Percentiles rank a stretch among this genome's conserved stretches.
Conservation (phyloP, 2,329 filamentous ascomycete genomes). For the Cytospora leucostoma region DNA sequence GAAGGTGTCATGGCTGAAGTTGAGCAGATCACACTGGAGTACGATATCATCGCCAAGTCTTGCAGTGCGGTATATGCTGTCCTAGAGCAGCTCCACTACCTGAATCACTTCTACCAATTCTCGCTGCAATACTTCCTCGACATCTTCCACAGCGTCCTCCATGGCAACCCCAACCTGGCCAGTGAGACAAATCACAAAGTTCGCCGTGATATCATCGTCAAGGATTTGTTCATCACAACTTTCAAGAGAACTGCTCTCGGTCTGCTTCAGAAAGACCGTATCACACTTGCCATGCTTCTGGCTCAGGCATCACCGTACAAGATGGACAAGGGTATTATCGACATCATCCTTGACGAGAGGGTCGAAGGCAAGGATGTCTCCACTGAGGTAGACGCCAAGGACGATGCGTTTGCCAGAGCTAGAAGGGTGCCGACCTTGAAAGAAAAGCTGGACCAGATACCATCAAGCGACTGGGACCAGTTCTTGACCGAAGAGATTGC, state of each 20-base stretch:
- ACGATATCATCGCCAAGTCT: slow-evolving; percentile 87
- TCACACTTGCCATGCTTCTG: slow-evolving; percentile 92
- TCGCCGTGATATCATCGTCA: slow-evolving; percentile 86
- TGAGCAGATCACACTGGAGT: slow-evolving; percentile 91
- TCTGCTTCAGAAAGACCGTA: slow-evolving; percentile 87
- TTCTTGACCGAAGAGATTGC: slow-evolving; percentile 87
- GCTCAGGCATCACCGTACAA: slow-evolving; percentile 94
- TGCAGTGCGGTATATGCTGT: slow-evolving; percentile 98
- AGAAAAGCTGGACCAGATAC: slow-evolving; percentile 64
- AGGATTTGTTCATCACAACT: slow-evolving; percentile 85
- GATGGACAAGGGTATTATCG: slow-evolving; percentile 89
- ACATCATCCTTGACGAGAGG: slow-evolving; percentile 78
- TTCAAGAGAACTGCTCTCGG: slow-evolving; percentile 94
- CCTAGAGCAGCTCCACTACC: slow-evolving; percentile 92
- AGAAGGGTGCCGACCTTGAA: slow-evolving; percentile 73
- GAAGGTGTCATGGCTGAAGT: slow-evolving; percentile 98
- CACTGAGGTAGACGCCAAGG: slow-evolving; percentile 61
- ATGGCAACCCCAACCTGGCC: slow-evolving; percentile 72
- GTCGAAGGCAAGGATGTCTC: slow-evolving; percentile 79
- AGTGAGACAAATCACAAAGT: slow-evolving; percentile 72
- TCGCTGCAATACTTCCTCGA: slow-evolving; percentile 97
- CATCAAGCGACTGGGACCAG: slow-evolving; percentile 69
- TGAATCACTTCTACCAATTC: slow-evolving; percentile 99
- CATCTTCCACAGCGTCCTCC: slow-evolving; percentile 92
- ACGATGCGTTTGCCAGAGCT: slow-evolving; percentile 69